Evolutionary conservation across 2,329 filamentous ascomycete genomes (phyloP).

Genomic region (Pestalotiopsis fici): DNA sequence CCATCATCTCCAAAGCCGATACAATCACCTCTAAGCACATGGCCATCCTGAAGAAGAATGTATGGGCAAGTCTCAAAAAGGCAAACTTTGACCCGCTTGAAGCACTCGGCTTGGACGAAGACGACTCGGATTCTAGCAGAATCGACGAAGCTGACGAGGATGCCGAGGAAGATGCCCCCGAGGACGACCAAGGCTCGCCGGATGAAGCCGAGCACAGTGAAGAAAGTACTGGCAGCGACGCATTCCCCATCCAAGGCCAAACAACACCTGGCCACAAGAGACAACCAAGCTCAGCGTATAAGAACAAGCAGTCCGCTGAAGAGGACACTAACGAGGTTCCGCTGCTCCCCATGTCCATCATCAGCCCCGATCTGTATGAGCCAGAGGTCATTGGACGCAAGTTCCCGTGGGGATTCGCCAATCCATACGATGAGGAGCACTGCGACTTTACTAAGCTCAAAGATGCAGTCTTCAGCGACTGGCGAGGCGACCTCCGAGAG

Average conservation of each 20-base stretch:
- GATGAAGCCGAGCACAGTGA: constrained; percentile 27
- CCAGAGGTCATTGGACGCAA: constrained; percentile 77
- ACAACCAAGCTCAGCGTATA: constrained; percentile 47
- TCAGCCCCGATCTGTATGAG: constrained; percentile 92
- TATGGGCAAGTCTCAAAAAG: constrained; percentile 85
- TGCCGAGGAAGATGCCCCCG: constrained; percentile 28
- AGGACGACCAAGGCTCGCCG: constrained; percentile 24
- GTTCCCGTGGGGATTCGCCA: constrained; percentile 96
- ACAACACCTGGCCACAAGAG: constrained; percentile 44
- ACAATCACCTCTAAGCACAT: constrained; percentile 96
- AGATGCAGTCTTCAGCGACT: constrained; percentile 90
- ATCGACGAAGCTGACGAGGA: constrained; percentile 61
- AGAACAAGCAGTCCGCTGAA: constrained; percentile 45
- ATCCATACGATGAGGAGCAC: constrained; percentile 87
- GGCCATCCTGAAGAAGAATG: constrained; percentile 84
- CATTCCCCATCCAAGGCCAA: constrained; percentile 38
- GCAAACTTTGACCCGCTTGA: constrained; percentile 87
- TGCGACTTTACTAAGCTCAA: constrained; percentile 92
- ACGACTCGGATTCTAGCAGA: constrained; percentile 51
- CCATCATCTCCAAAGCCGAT: constrained; percentile 94
- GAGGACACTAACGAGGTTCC: constrained; percentile 56
- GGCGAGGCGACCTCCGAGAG: constrained; percentile 87
- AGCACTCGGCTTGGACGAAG: constrained; percentile 77
- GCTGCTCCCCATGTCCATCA: constrained; percentile 85
- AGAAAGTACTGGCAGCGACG: constrained; percentile 30